These are phyloP conservation scores for Saussurea involucrata DNA, from an alignment of 129 eudicot species.

Conservation along the genomic window DNA sequence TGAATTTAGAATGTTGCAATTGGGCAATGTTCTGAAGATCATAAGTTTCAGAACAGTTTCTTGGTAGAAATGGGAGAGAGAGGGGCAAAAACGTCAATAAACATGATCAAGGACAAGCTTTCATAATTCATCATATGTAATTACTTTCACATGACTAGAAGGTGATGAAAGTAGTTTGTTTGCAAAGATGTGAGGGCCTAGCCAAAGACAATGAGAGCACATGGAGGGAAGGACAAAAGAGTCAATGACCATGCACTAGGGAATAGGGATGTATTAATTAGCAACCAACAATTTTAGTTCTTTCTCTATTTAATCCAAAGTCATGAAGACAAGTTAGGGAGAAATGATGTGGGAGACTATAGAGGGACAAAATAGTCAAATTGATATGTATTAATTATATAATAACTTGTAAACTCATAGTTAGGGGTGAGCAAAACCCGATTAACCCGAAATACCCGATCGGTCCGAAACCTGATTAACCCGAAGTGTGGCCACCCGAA, in stretches of 20 bases:
- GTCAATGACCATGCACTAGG: background rate
- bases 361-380: background rate
- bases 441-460: too few relatives aligned
- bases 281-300: background rate
- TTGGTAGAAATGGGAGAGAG: background rate
- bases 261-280: slow-evolving; percentile 5
- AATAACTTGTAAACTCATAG: background rate
- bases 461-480: too few relatives aligned
- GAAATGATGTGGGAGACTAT: background rate
- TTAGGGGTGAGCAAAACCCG: too few relatives aligned
- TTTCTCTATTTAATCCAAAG: background rate
- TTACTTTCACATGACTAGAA: background rate
- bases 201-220: background rate
- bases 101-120: background rate
- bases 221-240: background rate
- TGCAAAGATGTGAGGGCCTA: background rate
- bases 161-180: background rate
- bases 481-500: too few relatives aligned
- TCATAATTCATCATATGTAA: background rate
- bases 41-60: background rate
- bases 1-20: background rate
- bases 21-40: background rate
- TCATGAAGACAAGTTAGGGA: background rate
- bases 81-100: background rate
- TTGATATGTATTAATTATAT: background rate